A percentile compares a stretch with the other conserved stretches of the same genome.
Evolutionary conservation across 2,329 filamentous ascomycete genomes (phyloP).

Genomic region (Pseudovirgaria hyperparasitica): DNA sequence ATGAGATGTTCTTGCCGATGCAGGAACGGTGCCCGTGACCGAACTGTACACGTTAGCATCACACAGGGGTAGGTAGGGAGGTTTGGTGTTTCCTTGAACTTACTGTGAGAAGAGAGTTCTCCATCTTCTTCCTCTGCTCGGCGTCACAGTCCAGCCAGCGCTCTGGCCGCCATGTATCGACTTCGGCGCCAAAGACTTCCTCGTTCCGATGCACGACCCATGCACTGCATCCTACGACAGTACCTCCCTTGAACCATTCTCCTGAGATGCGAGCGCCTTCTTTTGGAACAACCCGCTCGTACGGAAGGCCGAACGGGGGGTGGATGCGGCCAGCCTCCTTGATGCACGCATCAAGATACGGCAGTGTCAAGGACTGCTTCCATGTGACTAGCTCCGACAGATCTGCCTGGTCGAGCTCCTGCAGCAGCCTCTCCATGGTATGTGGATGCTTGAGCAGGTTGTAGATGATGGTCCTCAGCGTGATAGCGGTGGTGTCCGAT

Average conservation of each 20-base stretch:
- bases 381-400: conserved; percentile 9
- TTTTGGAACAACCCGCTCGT: conserved; percentile 14
- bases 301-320: conserved; percentile 13
- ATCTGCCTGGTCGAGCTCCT: conserved; percentile 11
- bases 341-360: conserved; percentile 24
- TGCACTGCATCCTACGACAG: conserved; percentile 11
- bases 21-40: conserved; percentile 25
- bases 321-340: conserved; percentile 27
- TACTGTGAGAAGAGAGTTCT: conserved; percentile 13
- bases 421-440: conserved; percentile 8
- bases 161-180: conserved; percentile 3
- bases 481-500: conserved; percentile 24
- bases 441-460: conserved; percentile 16
- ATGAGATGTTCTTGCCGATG: conserved; percentile 22
- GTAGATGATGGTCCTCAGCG: conserved; percentile 25
- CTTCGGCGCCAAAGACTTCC: conserved; percentile 4
- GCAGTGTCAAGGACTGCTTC: conserved; percentile 17
- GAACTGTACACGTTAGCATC: conserved; percentile 10
- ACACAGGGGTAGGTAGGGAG: not conserved
- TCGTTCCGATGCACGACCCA: conserved; percentile 8
- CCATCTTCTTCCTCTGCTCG: conserved; percentile 8
- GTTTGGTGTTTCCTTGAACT: not conserved
- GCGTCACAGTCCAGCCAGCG: conserved; percentile 6
- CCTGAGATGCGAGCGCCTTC: conserved; percentile 17
- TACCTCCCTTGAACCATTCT: conserved; percentile 3